Evolutionary conservation across 495 filamentous ascomycete genomes (phyloP).

Genomic region (Podospora tetraspora): DNA sequence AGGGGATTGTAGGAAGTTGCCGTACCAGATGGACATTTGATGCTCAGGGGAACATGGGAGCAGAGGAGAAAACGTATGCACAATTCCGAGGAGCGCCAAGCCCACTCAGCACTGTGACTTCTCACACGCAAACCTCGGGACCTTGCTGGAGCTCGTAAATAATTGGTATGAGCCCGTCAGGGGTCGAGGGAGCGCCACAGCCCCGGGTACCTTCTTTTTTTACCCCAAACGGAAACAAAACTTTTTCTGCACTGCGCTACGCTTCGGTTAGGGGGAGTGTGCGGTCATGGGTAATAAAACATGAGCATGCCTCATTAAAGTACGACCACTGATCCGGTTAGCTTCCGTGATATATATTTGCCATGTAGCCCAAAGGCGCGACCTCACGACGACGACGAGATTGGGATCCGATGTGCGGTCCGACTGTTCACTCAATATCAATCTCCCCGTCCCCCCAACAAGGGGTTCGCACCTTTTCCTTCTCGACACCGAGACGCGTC

Average conservation of each 20-base stretch:
- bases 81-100: not conserved
- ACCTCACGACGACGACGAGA: not conserved
- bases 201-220: slow-evolving; percentile 1
- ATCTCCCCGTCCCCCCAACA: not conserved
- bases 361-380: slow-evolving; percentile 16
- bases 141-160: not conserved
- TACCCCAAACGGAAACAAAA: slow-evolving; percentile 13
- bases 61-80: not conserved
- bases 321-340: slow-evolving; percentile 23
- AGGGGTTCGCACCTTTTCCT: not conserved
- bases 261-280: slow-evolving; percentile 24
- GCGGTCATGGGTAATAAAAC: slow-evolving; percentile 24
- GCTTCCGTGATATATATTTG: slow-evolving; percentile 27
- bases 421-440: not conserved
- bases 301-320: slow-evolving; percentile 27
- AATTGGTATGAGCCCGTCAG: not conserved
- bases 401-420: not conserved
- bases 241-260: slow-evolving; percentile 19
- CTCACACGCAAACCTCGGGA: slow-evolving; percentile 1
- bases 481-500: not conserved
- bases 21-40: not conserved
- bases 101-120: not conserved
- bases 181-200: slow-evolving; percentile 6
- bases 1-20: not conserved
- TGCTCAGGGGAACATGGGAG: not conserved